Evolutionary conservation across 495 filamentous ascomycete genomes (phyloP).

Genomic region (Barbatosphaeria neglecta): DNA sequence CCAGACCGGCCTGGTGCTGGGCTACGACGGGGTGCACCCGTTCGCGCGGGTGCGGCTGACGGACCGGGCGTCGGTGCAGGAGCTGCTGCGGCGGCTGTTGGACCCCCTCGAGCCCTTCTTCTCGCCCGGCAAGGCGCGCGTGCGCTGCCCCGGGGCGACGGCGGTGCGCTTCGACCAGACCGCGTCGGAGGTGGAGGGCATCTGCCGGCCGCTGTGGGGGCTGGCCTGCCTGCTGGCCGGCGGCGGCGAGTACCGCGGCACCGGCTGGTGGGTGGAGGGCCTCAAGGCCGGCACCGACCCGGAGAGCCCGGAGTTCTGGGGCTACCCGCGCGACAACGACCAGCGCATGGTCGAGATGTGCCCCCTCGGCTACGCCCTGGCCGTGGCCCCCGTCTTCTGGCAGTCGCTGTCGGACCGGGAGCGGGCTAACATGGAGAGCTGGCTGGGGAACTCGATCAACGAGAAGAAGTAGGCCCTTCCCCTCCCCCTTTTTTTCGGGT

Average conservation of each 20-base stretch:
- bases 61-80: constrained; percentile 42
- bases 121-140: constrained; percentile 43
- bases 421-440: constrained; percentile 49
- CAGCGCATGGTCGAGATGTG: constrained; percentile 84
- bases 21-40: constrained; percentile 35
- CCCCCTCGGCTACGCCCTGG: constrained; percentile 41
- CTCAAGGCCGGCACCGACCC: constrained; percentile 58
- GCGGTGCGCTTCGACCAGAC: constrained; percentile 62
- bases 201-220: constrained; percentile 64
- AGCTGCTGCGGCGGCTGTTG: constrained; percentile 46
- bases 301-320: constrained; percentile 58
- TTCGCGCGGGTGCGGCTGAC: constrained; percentile 36
- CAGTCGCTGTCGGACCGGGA: constrained; percentile 46
- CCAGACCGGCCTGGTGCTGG: constrained; percentile 34
- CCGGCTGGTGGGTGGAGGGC: constrained; percentile 54
- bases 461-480: constrained; percentile 45
- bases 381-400: constrained; percentile 58
- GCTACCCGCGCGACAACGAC: constrained; percentile 57
- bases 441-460: constrained; percentile 62
- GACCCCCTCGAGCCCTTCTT: constrained; percentile 55
- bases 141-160: constrained; percentile 51
- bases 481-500: no score
- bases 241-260: constrained; percentile 48
- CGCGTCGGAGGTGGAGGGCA: constrained; percentile 66
- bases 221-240: constrained; percentile 57